phyloP scores from a whole-genome alignment of 805 yeast species.

The Saccharomycopsis synnaedendra region DNA sequence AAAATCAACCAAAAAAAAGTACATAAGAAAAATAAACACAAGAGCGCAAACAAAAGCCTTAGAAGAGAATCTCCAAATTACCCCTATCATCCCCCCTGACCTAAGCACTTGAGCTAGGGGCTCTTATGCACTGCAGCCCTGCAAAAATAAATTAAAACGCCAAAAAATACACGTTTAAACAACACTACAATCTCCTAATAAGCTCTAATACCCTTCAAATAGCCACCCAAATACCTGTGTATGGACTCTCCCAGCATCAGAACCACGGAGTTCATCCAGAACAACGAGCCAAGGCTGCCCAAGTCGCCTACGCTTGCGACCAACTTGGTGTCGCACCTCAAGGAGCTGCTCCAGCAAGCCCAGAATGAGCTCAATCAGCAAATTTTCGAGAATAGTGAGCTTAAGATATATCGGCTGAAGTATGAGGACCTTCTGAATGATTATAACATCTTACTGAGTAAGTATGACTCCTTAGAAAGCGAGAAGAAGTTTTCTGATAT shows the following conservation, averaged over 20 bases:
- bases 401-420: constrained; percentile 13
- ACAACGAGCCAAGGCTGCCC: background rate
- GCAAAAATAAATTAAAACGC: no score
- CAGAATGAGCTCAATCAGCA: constrained; percentile 15
- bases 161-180: no score
- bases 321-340: constrained; percentile 9
- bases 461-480: constrained; percentile 9
- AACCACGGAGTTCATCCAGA: constrained; percentile 13
- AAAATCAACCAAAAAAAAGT: no score
- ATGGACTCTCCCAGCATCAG: constrained; percentile 3
- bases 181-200: no score
- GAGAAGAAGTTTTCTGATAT: constrained; percentile 15
- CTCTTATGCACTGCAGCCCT: no score
- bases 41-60: no score
- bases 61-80: no score
- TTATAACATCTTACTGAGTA: constrained; percentile 6
- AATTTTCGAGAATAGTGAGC: constrained; percentile 12
- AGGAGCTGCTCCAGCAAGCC: constrained; percentile 9
- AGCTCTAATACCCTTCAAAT: no score
- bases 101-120: no score
- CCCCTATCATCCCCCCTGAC: no score
- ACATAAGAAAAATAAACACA: no score
- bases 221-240: no score
- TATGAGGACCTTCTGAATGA: constrained; percentile 12
- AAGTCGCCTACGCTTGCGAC: background rate